Evolutionary conservation across 2,329 filamentous ascomycete species (phyloP), one percentile per base, ranked within the genome.

Genomic region (Nemania diffusa): DNA sequence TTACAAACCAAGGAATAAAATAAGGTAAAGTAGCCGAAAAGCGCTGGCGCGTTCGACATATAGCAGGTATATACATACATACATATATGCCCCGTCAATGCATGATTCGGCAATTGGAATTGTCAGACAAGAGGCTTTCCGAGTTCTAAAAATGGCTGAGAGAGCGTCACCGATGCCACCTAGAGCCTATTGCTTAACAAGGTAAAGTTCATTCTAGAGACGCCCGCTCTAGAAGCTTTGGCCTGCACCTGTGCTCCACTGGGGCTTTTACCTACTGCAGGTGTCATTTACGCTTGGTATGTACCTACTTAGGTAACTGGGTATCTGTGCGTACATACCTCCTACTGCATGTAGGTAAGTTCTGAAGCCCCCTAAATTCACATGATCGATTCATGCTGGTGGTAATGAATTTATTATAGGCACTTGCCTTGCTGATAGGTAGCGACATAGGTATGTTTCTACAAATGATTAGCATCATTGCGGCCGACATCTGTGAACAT

Each of bases 181-280:
- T 9, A 15, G 20, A 48, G n/a, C 11, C 11, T 44, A 60, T n/a
- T 42, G 42, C 63, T 62, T 6, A 44, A 37, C 27, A 34, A 46
- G 52, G 46, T 32, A 51, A 60, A 56, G 57, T 15, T 42, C 42
- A 22, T n/a, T 51, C 44, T 13, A 29, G 24, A 17, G n/a, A 44
- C 5, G 63, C 57, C 51, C 5, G 56, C 32, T 64, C 56, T 64
- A 29, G 56, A 56, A 50, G 40, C 40, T 22, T 51, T 57, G 37
- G 15, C 26, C 11, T 44, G 40, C 22, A 5, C 32, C n/a, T 24
- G 6, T 42, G 7, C 51, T 26, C 51, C 27, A 50, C 59, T 34
- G 6, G 26, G 52, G 53, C 52, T 53, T 51, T 27, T 44, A 60
- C 57, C 40, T 51, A 34, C 15, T 24, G 40, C 40, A 44, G 40